Base-by-base conservation (phyloP, 495 filamentous ascomycete genomes). In the Talaromyces ruber region DNA sequence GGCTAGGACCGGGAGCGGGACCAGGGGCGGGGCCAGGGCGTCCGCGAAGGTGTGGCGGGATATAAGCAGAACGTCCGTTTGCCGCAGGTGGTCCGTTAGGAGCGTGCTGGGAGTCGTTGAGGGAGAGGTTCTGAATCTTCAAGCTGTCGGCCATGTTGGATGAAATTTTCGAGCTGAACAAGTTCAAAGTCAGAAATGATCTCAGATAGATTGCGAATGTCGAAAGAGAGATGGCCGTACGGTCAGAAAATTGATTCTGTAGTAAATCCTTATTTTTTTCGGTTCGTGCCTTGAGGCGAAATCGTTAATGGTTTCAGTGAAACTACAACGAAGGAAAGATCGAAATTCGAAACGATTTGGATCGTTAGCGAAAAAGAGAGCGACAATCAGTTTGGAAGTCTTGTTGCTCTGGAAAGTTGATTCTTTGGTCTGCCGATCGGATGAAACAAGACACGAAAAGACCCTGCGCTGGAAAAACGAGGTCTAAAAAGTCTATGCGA, bases 111-210 rank as follows among this genome's bases (percentile, higher is more conserved):
- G 80, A 88, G 65, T 87, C 85, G 72, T 83, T 83, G 66, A 97
- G 81, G 72, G 81, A 88, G 70, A 96, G 81, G 72, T 88, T 87
- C 74, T 84, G 86, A 89, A 97, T 93, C 74, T 92, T 91, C 66
- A 98, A 86, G 79, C 95, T 87, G 75, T 97, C 92, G 75, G 94
- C 93, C 94, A 98, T 98, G 67, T 73, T 86, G 79, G 69, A 64
- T 57, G 37, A 45, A 37, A 37, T 18, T 55, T 65, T 56, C 28
- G 54, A 57, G 26, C 51, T 54, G 21, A 54, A 54, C 30, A 67
- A 59, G 60, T 71, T 54, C 3, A 58, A 39, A 1, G 21, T 29
- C 14, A 34, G 14, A 22, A 16, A 9, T 16, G 34, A 34, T 58
- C 32, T 58, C 55, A 21, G 9, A 24, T 39, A 18, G 25, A n/a